Base-by-base conservation (phyloP, 1,284 basidiomycete species). In the Rhodotorula sp. region DNA sequence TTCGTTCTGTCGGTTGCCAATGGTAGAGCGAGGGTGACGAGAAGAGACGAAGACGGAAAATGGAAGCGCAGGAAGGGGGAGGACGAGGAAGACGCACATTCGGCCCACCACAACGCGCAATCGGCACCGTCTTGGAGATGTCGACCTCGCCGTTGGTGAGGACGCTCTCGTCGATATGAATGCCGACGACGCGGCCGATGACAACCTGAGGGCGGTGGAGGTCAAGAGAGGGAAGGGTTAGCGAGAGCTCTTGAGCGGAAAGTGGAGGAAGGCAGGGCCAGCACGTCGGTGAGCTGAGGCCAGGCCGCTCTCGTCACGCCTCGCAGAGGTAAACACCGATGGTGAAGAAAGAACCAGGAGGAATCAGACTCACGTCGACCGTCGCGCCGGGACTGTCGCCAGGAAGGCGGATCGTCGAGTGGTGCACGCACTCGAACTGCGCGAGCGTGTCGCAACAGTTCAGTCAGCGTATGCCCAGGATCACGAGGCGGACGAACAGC, bases 371-470 rank as follows among this genome's bases (percentile, higher is more conserved):
- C 29, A 59, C 58, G 17, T 59, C 58, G 19, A 59, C 58, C 1
- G 41, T 29, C 3, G 41, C 58, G 4, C n/a, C 22, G 5, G 41
- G n/a, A 8, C 39, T 22, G 41, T 59, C 32, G 41, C 58, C 58
- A 12, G 58, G 58, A 3, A 59, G 41, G 41, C 41, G 58, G 17
- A 59, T 5, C 9, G 41, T 59, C 41, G 39, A 34, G 21, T 59
- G 58, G 29, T 44, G 37, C 3, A 19, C 25, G 41, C 58, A 59
- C 29, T 59, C 58, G 58, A 59, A 59, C 58, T 59, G 48, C 59
- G 22, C 36, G 58, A 12, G 29, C 3, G 13, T 12, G 32, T 8
- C 7, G 21, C 4, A 36, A 25, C 32, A 7, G 32, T 21, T 34
- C 34, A 39, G 25, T 13, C 4, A 29, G 34, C 3, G 7, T 39